Base-by-base conservation (phyloP, 805 yeast species). In the Sugiyamaella floridensis region DNA sequence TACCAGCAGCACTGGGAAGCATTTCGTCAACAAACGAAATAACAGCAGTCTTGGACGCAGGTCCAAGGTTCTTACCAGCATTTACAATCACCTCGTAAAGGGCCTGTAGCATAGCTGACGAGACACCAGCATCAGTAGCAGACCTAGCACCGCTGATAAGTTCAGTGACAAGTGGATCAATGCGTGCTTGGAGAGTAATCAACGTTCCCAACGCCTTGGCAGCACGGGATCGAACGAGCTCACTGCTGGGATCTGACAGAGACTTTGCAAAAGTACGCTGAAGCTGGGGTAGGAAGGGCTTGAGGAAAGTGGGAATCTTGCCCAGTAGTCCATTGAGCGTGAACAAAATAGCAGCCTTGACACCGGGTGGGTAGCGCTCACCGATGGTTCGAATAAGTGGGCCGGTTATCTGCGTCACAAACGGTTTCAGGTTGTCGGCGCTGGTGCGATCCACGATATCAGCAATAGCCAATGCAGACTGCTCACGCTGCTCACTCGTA, bases 331-430 rank as follows among this genome's bases (percentile, higher is more conserved):
- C 79, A 64, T 85, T 86, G 67, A 95, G 77, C 0, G 98, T 95
- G 57, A 78, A 76, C 63, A 93, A 76, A 60, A 95, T 92, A n/a
- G 96, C 96, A 40, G 96, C 84, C 75, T 93, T 93, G 61, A 93
- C 88, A 60, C 89, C 96, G 56, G 95, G 78, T 15, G 84, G 79
- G 59, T 88, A 92, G 69, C 96, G 82, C 70, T 93, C 99, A 64
- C 99, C 99, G 65, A 92, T 87, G 52, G 92, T 96, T 76, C 99
- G 89, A 71, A 93, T 93, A 65, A 93, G 77, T 41, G 99, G 99
- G 71, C 99, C 99, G 26, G 97, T 90, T 58, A 95, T 88, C 26
- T 82, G 82, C 8, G 98, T 92, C 19, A 95, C 96, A 70, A 83
- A 87, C 34, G 96, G 87, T 68, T 83, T 86, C 69, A 93, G 79